These are phyloP conservation scores for Camelina neglecta DNA, from an alignment of 345 rosid genomes.

Conservation along the genomic window DNA sequence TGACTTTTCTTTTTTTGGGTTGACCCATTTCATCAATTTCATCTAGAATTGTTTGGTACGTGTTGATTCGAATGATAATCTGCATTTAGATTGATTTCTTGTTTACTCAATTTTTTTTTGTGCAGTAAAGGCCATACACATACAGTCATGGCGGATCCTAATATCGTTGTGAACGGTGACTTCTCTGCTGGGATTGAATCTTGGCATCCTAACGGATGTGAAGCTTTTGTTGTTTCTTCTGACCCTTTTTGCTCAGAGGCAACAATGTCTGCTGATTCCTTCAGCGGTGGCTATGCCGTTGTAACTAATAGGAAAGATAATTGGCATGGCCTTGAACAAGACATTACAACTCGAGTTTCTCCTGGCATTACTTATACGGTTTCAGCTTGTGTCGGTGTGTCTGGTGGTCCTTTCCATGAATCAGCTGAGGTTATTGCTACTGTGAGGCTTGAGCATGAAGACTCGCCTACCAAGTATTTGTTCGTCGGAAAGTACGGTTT, in stretches of 20 bases:
- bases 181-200: conserved; percentile 70
- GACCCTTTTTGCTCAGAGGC: conserved; percentile 49
- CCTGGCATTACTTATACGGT: conserved; percentile 62
- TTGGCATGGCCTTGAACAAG: conserved; percentile 98
- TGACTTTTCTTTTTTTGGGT: background rate
- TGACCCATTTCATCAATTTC: conserved; percentile 24
- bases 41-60: background rate
- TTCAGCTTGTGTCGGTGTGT: conserved; percentile 74
- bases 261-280: conserved; percentile 31
- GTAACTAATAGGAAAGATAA: conserved; percentile 72
- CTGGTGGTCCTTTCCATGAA: conserved; percentile 58
- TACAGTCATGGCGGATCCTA: conserved; percentile 48
- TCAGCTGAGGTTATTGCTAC: conserved; percentile 75
- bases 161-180: conserved; percentile 69
- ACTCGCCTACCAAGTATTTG: conserved; percentile 59
- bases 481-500: conserved; percentile 74
- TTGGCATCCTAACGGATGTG: conserved; percentile 85
- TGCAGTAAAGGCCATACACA: conserved; percentile 22
- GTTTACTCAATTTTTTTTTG: background rate
- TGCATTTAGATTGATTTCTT: background rate
- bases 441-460: conserved; percentile 60
- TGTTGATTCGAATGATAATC: conserved; percentile 21
- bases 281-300: conserved; percentile 61
- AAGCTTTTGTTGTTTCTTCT: conserved; percentile 65
- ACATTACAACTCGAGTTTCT: conserved; percentile 69